Conservation (phyloP, 1,284 basidiomycete species). For the Xerocomus minutiporus region DNA sequence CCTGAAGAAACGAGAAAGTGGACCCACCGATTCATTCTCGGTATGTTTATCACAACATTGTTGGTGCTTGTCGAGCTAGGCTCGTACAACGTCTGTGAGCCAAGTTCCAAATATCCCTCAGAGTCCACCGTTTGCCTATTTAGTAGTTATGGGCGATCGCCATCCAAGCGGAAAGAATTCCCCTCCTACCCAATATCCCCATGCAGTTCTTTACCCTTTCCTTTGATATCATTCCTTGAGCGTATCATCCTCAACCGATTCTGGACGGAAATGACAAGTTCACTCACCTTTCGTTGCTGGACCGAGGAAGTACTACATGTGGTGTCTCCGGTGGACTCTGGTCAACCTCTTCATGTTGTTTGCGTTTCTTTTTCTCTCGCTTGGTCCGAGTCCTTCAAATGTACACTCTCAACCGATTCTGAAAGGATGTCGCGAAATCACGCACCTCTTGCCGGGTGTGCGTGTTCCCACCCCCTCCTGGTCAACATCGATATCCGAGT, state of each 20-base stretch:
- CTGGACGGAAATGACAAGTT: neutral
- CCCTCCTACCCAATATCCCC: no score
- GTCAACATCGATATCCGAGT: neutral
- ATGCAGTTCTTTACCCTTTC: no score
- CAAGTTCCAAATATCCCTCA: no score
- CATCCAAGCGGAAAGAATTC: no score
- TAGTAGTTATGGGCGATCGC: no score
- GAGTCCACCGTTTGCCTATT: no score
- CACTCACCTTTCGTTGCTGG: slow-evolving; percentile 6
- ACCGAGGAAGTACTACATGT: neutral
- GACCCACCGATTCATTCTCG: no score
- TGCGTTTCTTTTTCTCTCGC: neutral
- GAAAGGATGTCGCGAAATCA: neutral
- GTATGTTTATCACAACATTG: no score
- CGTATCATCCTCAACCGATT: neutral
- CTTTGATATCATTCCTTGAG: neutral
- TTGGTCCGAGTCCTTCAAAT: neutral
- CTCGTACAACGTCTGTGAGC: no score
- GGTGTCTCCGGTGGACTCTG: neutral
- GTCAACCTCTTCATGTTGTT: neutral
- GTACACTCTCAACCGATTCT: neutral
- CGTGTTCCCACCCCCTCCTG: neutral
- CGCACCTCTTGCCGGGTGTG: neutral
- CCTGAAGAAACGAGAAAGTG: no score
- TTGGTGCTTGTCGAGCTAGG: no score